Evolutionary conservation across 176 grass and related monocot genomes (phyloP).

Genomic region (Oryza australiensis): DNA sequence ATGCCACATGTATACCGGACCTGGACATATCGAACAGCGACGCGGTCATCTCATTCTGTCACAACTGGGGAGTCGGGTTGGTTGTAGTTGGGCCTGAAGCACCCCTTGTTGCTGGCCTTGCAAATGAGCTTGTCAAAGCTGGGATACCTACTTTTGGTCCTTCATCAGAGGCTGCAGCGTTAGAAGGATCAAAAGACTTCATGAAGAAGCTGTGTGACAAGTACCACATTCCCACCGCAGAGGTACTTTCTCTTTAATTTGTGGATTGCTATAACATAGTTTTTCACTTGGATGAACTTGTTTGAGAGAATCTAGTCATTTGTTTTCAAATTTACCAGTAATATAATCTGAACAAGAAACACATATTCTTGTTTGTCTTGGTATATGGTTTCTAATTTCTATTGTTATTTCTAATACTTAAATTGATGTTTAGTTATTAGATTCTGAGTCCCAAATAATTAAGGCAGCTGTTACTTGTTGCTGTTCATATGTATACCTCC

Average conservation of each 20-base stretch:
- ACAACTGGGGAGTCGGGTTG: constrained; percentile 45
- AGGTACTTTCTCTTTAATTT: constrained; percentile 27
- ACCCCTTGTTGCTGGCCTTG: constrained; percentile 60
- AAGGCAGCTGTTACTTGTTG: not conserved
- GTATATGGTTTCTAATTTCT: not conserved
- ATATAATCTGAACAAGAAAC: not conserved
- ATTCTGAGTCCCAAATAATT: not conserved
- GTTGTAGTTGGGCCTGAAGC: constrained; percentile 69
- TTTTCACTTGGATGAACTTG: not conserved
- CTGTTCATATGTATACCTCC: not conserved
- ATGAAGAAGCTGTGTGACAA: constrained; percentile 78
- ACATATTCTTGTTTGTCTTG: not conserved
- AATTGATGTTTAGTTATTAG: not conserved
- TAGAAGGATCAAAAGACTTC: constrained; percentile 75
- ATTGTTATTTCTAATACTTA: not conserved
- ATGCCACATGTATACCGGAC: constrained; percentile 58
- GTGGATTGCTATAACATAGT: not conserved
- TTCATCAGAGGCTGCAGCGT: constrained; percentile 59
- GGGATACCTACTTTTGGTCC: constrained; percentile 66
- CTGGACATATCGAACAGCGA: constrained; percentile 46
- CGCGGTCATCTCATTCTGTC: constrained; percentile 54
- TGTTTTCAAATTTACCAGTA: not conserved
- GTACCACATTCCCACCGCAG: constrained; percentile 68
- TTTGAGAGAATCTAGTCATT: not conserved
- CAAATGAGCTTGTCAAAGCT: constrained; percentile 51